Base-by-base conservation (phyloP, 768 basidiomycete genomes). In the Multifurca ochricompacta region DNA sequence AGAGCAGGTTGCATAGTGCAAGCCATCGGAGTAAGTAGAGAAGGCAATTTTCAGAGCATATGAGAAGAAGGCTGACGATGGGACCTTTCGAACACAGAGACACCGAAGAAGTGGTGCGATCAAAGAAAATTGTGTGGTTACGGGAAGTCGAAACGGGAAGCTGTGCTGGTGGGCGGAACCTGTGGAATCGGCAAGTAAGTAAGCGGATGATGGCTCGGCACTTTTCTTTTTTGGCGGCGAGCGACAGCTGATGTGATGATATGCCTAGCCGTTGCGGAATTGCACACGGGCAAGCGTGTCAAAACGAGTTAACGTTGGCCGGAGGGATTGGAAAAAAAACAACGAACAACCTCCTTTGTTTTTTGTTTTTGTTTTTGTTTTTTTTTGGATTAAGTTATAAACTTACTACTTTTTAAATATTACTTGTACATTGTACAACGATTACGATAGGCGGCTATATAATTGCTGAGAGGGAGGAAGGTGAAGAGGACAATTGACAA, bases 81-180 rank as follows among this genome's bases (percentile, higher is more conserved):
- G 16, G 10, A 18, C 14, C 19, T 25, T n/a, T 36, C 18, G 23
- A 6, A 27, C 3, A 25, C 25, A 59, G 59, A 23, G 25, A 30
- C 50, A 32, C 25, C 50, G 43, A 40, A 36, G 51, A 40, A 42
- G 34, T 16, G 40, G 21, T 2, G 6, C 39, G 21, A 31, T 25
- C 3, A 23, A 34, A 14, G 51, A 59, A 13, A 45, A 30, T 14
- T 48, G 23, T 16, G 39, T 61, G 19, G 59, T 61, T 14, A 61
- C 60, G 14, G 60, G 60, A 19, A 61, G 46, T 35, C 48, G 51
- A 35, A 59, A 61, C 11, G 60, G 60, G 27, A 61, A 43, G 51
- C 44, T 61, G 31, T 46, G 35, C 19, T 61, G 60, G 60, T 61
- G 58, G 58, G 37, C 47, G 18, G 59, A 61, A 25, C 49, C 57